Base-by-base conservation (phyloP, 2,329 filamentous ascomycete genomes). In the Claviceps arundinis region DNA sequence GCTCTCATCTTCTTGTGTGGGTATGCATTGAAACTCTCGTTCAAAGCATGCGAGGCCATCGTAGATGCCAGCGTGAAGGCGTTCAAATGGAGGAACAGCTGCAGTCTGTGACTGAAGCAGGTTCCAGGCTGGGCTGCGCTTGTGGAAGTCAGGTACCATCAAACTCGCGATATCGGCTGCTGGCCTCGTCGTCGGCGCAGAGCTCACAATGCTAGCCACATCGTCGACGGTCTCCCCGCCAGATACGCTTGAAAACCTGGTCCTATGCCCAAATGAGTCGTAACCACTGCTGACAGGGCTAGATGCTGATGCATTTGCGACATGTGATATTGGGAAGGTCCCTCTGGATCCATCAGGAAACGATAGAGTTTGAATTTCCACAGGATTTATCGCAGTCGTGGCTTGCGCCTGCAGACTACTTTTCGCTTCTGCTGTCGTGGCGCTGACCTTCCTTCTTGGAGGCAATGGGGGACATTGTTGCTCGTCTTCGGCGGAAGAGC, bases 331-430 rank as follows among this genome's bases (percentile, higher is more conserved):
- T 48, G 75, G 68, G 60, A 85, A 84, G 1, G 78, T 83, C 40
- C 85, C 82, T 54, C 80, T 75, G 19, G 80, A 79, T 54, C 80
- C 81, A 64, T 88, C 86, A 11, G 81, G 81, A 56, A 86, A 84
- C 1, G 82, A 82, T 48, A 90, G 75, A 0, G 85, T 87, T 59
- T 88, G 85, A 52, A 90, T 84, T 58, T 91, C 89, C 56, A 89
- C 77, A 16, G 88, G 78, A 0, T 89, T 91, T 14, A 97, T 63
- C 9, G 89, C 89, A 1, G 89, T 96, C 3, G 90, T 96, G 47
- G 91, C 81, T 54, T 81, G 82, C 1, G 85, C 82, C 56, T 72
- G 74, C 51, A 73, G 62, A 66, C 68, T 34, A 34, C 30, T 56
- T 67, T 67, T 58, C 46, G 69, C 9, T 55, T 76, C 65, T 55